Evolutionary conservation across 352 stramenopile genomes (phyloP).

Genomic region (Pythium monospermum): DNA sequence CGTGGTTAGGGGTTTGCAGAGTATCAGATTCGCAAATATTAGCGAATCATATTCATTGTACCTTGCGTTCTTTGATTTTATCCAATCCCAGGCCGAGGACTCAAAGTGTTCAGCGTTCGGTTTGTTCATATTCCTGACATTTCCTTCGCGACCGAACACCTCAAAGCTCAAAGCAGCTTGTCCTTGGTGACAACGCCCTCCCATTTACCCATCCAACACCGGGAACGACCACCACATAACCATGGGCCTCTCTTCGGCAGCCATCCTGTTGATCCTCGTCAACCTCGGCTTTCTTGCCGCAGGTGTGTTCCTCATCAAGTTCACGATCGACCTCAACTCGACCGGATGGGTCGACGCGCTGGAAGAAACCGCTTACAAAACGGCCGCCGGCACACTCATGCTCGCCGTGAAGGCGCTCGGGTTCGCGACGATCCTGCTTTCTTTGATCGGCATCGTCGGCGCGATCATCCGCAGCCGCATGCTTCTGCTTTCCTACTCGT

Average conservation of each 20-base stretch:
- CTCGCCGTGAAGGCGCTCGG: conserved; percentile 50
- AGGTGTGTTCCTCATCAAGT: conserved; percentile 61
- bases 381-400: conserved; percentile 34
- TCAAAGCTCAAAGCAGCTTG: too few species aligned
- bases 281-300: conserved; percentile 70
- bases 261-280: conserved; percentile 61
- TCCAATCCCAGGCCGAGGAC: too few species aligned
- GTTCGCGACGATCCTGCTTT: conserved; percentile 46
- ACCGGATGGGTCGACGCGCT: conserved; percentile 78
- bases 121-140: too few species aligned
- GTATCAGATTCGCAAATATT: too few species aligned
- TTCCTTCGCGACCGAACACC: too few species aligned
- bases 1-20: too few species aligned
- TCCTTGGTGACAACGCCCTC: background rate
- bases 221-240: too few species aligned
- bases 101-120: too few species aligned
- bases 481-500: conserved; percentile 64
- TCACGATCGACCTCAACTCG: conserved; percentile 43
- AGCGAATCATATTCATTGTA: too few species aligned
- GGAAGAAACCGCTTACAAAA: conserved; percentile 63
- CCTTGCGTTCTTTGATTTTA: too few species aligned
- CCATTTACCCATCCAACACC: background rate
- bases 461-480: conserved; percentile 61
- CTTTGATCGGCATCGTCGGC: conserved; percentile 58
- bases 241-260: conserved; percentile 35